A percentile compares a stretch with the other conserved stretches of the same genome.
These are phyloP conservation scores for Ustilago loliicola DNA, from an alignment of 1,284 basidiomycete genomes.

Conservation along the genomic window DNA sequence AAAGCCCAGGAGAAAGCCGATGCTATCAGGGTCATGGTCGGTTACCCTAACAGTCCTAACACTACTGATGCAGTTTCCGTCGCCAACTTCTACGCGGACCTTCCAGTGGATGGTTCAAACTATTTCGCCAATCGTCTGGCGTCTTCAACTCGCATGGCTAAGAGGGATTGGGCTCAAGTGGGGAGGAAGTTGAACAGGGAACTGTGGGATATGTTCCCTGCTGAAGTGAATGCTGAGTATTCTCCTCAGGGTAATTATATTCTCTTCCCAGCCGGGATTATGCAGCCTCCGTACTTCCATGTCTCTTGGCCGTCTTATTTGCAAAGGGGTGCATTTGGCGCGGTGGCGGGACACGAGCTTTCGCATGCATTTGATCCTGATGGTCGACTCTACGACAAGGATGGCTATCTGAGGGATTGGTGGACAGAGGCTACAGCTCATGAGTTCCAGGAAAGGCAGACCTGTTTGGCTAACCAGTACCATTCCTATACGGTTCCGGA, in stretches of 20 bases:
- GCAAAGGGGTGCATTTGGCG: slow-evolving; percentile 78
- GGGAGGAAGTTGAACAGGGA: slow-evolving; percentile 81
- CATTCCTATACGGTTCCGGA: slow-evolving; percentile 85
- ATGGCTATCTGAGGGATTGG: slow-evolving; percentile 79
- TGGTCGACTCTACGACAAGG: slow-evolving; percentile 78
- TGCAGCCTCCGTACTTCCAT: slow-evolving; percentile 92
- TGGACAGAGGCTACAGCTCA: slow-evolving; percentile 81
- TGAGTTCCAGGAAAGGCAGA: slow-evolving; percentile 84
- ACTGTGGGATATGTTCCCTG: slow-evolving; percentile 90
- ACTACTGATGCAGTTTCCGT: slow-evolving; percentile 81
- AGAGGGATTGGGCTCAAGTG: slow-evolving; percentile 79
- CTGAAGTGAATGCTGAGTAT: slow-evolving; percentile 72
- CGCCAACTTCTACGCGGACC: slow-evolving; percentile 79
- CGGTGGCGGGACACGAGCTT: slow-evolving; percentile 63
- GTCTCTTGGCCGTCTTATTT: slow-evolving; percentile 88
- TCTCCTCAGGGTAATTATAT: slow-evolving; percentile 76
- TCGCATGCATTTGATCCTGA: slow-evolving; percentile 94
- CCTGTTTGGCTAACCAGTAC: slow-evolving; percentile 91
- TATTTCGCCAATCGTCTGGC: slow-evolving; percentile 88
- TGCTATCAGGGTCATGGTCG: slow-evolving; percentile 84
- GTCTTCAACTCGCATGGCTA: slow-evolving; percentile 72
- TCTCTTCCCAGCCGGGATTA: slow-evolving; percentile 95
- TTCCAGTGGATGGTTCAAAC: slow-evolving; percentile 78
- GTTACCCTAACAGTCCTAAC: slow-evolving; percentile 88
- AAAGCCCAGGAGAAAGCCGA: slow-evolving; percentile 90